These are phyloP conservation scores for Clausena lansium DNA, from an alignment of 345 rosid species.

Conservation along the genomic window DNA sequence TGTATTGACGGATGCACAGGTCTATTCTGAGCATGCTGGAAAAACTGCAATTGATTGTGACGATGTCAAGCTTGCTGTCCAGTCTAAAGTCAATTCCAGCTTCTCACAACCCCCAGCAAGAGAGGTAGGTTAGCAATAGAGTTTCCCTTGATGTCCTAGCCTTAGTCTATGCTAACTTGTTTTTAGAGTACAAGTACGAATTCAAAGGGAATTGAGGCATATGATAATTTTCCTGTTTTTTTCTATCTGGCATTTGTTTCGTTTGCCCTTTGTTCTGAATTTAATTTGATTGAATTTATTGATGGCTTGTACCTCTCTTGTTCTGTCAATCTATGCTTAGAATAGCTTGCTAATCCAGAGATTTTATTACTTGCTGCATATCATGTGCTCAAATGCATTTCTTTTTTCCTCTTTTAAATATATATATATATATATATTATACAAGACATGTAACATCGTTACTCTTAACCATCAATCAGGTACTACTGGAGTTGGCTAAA, in stretches of 20 bases:
- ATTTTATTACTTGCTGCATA: background rate
- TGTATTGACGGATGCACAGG: constrained; percentile 78
- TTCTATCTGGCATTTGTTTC: background rate
- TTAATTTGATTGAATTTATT: background rate
- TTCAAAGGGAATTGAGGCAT: constrained; percentile 7
- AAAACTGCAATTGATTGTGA: constrained; percentile 73
- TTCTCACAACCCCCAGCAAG: constrained; percentile 94
- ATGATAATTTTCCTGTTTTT: background rate
- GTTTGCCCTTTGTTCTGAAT: background rate
- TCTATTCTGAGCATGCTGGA: constrained; percentile 88
- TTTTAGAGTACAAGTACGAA: background rate
- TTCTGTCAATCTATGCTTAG: background rate
- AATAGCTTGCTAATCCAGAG: background rate
- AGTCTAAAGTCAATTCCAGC: constrained; percentile 85
- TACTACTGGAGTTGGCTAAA: constrained; percentile 69
- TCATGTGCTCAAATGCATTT: background rate
- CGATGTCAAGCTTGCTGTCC: constrained; percentile 89
- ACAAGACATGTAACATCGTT: background rate
- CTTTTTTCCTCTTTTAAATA: too few relatives aligned
- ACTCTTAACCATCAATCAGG: constrained; percentile 31
- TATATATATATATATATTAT: background rate
- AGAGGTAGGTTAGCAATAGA: constrained; percentile 48
- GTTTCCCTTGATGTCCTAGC: background rate
- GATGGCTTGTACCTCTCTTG: background rate
- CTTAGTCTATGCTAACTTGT: background rate